Base-by-base conservation (phyloP, 1,284 basidiomycete genomes). In the Ustilago bromivora region DNA sequence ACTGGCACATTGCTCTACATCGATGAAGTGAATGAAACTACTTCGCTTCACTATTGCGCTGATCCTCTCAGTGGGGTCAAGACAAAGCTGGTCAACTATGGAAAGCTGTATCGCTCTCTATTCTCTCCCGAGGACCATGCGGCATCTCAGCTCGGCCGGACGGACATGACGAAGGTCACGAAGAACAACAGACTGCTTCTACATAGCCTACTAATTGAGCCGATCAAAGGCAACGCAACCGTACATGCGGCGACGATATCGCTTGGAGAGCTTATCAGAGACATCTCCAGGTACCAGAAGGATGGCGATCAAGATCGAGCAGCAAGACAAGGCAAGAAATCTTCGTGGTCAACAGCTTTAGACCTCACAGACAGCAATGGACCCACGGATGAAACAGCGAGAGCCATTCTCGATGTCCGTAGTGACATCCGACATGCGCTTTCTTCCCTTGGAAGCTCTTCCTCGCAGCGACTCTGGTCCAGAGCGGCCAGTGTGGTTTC, bases 401-500 rank as follows among this genome's bases (percentile, higher is more conserved):
- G 41, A 19, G 28, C 40, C 13, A 38, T 73, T 3, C 38, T 68
- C 43, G 61, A 61, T 2, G n/a, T 65, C n/a, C 36, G 71, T 34
- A 60, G 56, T 15, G 71, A 68, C 28, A 36, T 34, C 7, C 71
- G 71, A 17, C 66, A 64, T 8, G 17, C 58, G 0, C 58, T 68
- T 1, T 60, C 62, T 1, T 68, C 62, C 17, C 56, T 73, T 10
- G 51, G 57, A n/a, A 12, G 38, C 4, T 68, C 66, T 32, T 28
- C 58, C 2, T 53, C 66, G 1, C 71, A 67, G 8, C 23, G 28
- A 3, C 28, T 19, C 1, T 73, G 71, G 71, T 68, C 61, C 23
- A 40, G 62, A 4, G 47, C 51, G 0, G 61, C 64, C 9, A 47
- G 31, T 7, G 17, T 31, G 3, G 34, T 54, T 15, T 47, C 31